Base-by-base conservation (phyloP, 2,329 filamentous ascomycete species). In the Domatiomyces catenatus region DNA sequence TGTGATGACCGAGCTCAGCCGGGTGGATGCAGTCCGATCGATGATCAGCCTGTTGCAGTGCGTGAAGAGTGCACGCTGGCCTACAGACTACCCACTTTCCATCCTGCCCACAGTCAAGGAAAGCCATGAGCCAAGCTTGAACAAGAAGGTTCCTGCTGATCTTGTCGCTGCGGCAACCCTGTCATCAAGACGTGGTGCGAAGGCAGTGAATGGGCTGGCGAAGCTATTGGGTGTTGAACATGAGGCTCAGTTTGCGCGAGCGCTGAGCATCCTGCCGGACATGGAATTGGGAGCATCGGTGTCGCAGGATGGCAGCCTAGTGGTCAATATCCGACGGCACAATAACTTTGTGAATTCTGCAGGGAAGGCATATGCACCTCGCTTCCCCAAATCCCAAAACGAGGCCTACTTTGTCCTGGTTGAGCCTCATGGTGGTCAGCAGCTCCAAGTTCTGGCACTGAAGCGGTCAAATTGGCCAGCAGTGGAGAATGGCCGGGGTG, bases 11-110 rank as follows among this genome's bases (percentile, higher is more conserved):
- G 93, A 98, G 66, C 69, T 94, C n/a, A 54, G 56, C 50, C 86
- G 86, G 8, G 81, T 84, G 62, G 83, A 83, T 18, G 88, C 83
- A 51, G 87, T 83, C 57, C 73, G 82, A 44, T 78, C 80, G 69
- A 89, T 95, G 80, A 85, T 96, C 55, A 79, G 75, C 15, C 74
- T 98, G 0, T 76, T 98, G 24, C 88, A 96, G 67, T 88, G 82
- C 63, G 83, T 98, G 71, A 98, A 98, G 68, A 86, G 80, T 39
- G 92, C 86, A 2, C 79, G 86, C 49, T 98, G 92, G 92, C 88
- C 89, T 0, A 79, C 81, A 20, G 89, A 95, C 58, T 75, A 83
- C 1, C 80, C 86, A 0, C 68, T 89, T 0, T 80, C 84, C 1
- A 85, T 96, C 58, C 75, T 96, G 7, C 88, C 90, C 0, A 82